These are phyloP conservation scores for Halenospora varia DNA, from an alignment of 495 filamentous ascomycete species.

Conservation along the genomic window DNA sequence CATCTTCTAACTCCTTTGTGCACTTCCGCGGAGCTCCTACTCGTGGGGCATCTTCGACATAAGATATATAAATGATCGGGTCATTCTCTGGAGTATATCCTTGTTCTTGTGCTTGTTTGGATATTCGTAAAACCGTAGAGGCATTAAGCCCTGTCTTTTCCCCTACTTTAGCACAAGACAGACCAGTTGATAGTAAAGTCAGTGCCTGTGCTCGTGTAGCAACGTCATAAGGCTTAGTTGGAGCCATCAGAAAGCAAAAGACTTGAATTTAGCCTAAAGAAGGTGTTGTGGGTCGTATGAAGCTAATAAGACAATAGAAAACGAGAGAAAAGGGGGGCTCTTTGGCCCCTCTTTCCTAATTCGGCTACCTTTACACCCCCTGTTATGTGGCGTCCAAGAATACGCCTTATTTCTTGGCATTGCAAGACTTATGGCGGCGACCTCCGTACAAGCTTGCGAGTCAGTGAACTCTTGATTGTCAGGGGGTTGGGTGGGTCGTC, in stretches of 20 bases:
- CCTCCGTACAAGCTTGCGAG: not conserved
- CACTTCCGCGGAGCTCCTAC: not conserved
- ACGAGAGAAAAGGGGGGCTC: not conserved
- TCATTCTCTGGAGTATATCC: not conserved
- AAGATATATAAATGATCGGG: not conserved
- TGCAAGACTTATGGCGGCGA: not conserved
- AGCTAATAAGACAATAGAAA: not conserved
- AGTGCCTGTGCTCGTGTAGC: not conserved
- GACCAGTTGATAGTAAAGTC: not conserved
- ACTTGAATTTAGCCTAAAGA: too few relatives aligned
- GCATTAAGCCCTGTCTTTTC: not conserved
- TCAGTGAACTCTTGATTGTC: too few relatives aligned
- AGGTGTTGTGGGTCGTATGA: too few relatives aligned
- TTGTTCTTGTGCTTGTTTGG: not conserved
- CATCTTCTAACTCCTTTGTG: not conserved
- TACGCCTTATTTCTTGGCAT: too few relatives aligned
- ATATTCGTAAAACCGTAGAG: not conserved
- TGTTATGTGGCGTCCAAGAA: not conserved
- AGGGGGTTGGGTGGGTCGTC: too few relatives aligned
- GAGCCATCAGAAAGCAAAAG: not conserved
- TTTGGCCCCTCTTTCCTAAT: not conserved
- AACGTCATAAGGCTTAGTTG: not conserved
- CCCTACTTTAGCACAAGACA: not conserved
- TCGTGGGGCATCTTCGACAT: not conserved
- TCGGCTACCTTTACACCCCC: not conserved